These are phyloP conservation scores for Mortierella hygrophila DNA, from an alignment of 192 early-diverging fungal genomes.

Conservation along the genomic window DNA sequence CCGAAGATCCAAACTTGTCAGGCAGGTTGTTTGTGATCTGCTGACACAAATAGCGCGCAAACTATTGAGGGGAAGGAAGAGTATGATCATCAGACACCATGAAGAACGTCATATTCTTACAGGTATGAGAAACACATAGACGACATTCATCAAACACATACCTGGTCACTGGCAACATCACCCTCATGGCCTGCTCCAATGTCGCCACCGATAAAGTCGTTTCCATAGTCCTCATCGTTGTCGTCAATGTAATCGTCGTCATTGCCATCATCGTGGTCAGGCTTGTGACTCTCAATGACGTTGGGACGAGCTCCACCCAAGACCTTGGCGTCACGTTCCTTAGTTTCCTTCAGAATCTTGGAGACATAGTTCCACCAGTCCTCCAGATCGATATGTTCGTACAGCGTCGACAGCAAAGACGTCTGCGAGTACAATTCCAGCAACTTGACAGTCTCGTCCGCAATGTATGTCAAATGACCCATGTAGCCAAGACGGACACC, in stretches of 20 bases:
- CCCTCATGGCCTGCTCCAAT: constrained; percentile 66
- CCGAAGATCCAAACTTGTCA: constrained; percentile 76
- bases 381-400: constrained; percentile 61
- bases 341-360: constrained; percentile 59
- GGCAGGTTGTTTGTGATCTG: constrained; percentile 80
- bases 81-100: neutral
- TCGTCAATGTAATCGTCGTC: constrained; percentile 73
- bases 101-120: neutral
- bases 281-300: constrained; percentile 55
- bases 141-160: constrained; percentile 21
- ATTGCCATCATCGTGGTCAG: constrained; percentile 56
- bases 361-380: constrained; percentile 69
- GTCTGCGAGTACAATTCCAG: constrained; percentile 74
- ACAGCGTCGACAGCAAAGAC: constrained; percentile 37
- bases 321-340: constrained; percentile 58
- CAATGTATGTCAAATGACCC: constrained; percentile 98
- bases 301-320: constrained; percentile 67
- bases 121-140: neutral
- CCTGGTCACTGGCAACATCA: constrained; percentile 75
- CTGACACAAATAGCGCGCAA: constrained; percentile 78
- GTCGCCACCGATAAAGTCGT: constrained; percentile 66
- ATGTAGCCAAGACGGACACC: constrained; percentile 96
- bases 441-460: constrained; percentile 94
- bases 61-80: constrained; percentile 53
- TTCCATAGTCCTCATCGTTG: constrained; percentile 63